Percentiles rank a stretch among this genome's conserved stretches.
Conservation (phyloP, 805 yeast genomes). For the Hanseniaspora meyeri region DNA sequence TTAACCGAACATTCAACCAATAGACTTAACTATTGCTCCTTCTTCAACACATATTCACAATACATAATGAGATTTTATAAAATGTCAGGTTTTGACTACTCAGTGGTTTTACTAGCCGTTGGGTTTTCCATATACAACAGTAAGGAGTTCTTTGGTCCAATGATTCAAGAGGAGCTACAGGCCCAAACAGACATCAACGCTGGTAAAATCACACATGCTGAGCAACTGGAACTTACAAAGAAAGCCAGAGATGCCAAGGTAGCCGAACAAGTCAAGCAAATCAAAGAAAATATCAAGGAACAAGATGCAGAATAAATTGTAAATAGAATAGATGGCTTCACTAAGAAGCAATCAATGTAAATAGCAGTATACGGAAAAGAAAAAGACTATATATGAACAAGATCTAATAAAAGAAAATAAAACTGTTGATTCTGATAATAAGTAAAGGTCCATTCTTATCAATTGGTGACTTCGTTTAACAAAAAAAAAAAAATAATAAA, state of each 20-base stretch:
- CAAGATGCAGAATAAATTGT: neutral
- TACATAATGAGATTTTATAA: constrained; percentile 8
- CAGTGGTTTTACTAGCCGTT: constrained; percentile 1
- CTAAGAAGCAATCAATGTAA: neutral
- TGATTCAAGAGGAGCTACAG: constrained; percentile 8
- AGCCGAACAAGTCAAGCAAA: neutral
- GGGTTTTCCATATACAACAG: constrained; percentile 7
- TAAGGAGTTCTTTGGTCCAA: constrained; percentile 10
- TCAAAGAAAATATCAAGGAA: neutral
- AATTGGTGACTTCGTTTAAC: too few relatives aligned
- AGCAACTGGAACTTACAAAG: neutral
- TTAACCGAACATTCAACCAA: too few relatives aligned
- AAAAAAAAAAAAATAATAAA: too few relatives aligned
- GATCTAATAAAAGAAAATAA: too few relatives aligned
- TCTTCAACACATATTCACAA: too few relatives aligned
- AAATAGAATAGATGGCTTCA: neutral
- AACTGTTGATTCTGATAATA: too few relatives aligned
- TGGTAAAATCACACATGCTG: neutral
- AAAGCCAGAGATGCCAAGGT: neutral
- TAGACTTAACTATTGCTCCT: too few relatives aligned
- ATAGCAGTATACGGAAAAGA: neutral
- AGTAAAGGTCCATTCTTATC: too few relatives aligned
- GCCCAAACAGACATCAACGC: constrained; percentile 12
- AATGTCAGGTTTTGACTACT: constrained; percentile 5
- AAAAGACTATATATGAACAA: too few relatives aligned